phyloP scores from a whole-genome alignment of 345 rosid species.

The Hevea brasiliensis region DNA sequence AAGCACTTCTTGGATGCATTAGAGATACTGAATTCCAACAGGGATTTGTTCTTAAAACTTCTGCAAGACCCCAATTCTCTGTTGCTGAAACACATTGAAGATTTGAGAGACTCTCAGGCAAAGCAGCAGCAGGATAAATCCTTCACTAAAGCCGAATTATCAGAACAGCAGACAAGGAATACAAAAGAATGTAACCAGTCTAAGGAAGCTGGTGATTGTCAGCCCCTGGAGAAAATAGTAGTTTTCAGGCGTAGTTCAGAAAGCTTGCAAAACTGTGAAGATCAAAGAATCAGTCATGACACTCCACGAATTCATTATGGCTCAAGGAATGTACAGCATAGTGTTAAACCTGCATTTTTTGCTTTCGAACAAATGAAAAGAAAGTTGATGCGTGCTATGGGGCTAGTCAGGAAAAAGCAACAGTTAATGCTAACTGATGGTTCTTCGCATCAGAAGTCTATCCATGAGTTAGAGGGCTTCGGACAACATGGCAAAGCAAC shows the following conservation, averaged over 20 bases:
- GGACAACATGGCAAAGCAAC: conserved; percentile 31
- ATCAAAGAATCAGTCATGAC: conserved; percentile 6
- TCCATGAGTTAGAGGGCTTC: not conserved
- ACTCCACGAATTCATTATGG: conserved; percentile 23
- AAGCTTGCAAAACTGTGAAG: conserved; percentile 31
- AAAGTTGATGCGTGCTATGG: conserved; percentile 56
- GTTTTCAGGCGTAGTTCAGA: conserved; percentile 51
- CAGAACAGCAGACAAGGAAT: conserved; percentile 15
- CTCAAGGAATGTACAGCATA: conserved; percentile 25
- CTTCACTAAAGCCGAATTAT: conserved; percentile 9
- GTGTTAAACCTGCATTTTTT: conserved; percentile 40
- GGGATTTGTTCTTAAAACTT: conserved; percentile 60
- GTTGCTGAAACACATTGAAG: conserved; percentile 54
- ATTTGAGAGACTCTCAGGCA: conserved; percentile 42
- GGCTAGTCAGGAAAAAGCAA: conserved; percentile 38
- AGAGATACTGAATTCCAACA: conserved; percentile 63
- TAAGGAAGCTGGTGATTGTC: conserved; percentile 20
- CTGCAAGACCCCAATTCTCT: conserved; percentile 76
- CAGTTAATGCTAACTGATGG: conserved; percentile 15
- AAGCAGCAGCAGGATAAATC: conserved; percentile 24
- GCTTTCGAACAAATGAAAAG: conserved; percentile 49
- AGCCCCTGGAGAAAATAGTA: conserved; percentile 37
- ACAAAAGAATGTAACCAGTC: conserved; percentile 15
- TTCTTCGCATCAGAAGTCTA: conserved; percentile 11
- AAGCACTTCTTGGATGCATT: conserved; percentile 73